Conservation (phyloP, 1,284 basidiomycete species). For the Cryptococcus floricola region DNA sequence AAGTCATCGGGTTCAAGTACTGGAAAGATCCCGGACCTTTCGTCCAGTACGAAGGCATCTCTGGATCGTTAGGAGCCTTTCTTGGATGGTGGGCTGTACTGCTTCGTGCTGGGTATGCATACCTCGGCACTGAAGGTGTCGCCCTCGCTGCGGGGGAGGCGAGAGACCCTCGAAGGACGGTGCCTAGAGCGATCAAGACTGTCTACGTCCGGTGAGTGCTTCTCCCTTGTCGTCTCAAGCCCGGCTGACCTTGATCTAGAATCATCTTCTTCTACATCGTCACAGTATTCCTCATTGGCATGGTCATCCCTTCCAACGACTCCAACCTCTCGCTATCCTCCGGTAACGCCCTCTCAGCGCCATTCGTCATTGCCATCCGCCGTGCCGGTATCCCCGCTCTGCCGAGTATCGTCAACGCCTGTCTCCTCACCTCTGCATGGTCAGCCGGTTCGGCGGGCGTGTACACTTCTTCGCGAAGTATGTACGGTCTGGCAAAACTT, state of each 20-base stretch:
- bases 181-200: slow-evolving; percentile 7
- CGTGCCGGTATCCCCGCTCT: slow-evolving; percentile 65
- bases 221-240: too few species aligned
- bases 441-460: too few species aligned
- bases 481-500: slow-evolving; percentile 54
- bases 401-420: slow-evolving; percentile 68
- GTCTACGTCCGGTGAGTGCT: slow-evolving; percentile 63
- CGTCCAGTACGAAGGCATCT: slow-evolving; percentile 11
- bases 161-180: slow-evolving; percentile 25
- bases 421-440: not conserved
- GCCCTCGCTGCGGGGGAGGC: slow-evolving; percentile 20
- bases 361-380: slow-evolving; percentile 60
- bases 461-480: slow-evolving; percentile 16
- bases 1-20: slow-evolving; percentile 17
- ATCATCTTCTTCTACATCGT: slow-evolving; percentile 64
- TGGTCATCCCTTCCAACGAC: slow-evolving; percentile 66
- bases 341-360: slow-evolving; percentile 59
- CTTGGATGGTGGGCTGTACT: not conserved
- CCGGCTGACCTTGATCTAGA: slow-evolving; percentile 35
- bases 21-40: slow-evolving; percentile 19
- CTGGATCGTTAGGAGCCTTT: slow-evolving; percentile 7
- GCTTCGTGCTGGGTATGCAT: too few species aligned
- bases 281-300: slow-evolving; percentile 58
- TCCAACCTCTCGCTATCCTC: slow-evolving; percentile 55
- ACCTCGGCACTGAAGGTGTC: not conserved